Percentiles rank a stretch among this genome's conserved stretches.
phyloP scores from a whole-genome alignment of 2,329 filamentous ascomycete species.

The Alternaria sp. region DNA sequence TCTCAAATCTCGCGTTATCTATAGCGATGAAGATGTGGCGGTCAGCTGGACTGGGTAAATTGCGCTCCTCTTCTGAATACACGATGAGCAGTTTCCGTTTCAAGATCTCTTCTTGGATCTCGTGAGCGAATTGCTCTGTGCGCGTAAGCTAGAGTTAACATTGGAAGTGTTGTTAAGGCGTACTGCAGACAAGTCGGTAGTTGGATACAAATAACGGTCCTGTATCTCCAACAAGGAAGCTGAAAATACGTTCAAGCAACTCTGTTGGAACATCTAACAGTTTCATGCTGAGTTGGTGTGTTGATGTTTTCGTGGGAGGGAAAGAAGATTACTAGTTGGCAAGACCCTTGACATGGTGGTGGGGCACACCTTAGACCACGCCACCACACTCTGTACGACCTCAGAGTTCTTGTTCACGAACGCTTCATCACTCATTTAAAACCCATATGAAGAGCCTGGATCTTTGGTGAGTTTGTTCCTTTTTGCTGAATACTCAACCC shows the following conservation, averaged over 20 bases:
- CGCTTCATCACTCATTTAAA: not conserved
- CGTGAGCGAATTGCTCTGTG: constrained; percentile 7
- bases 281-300: not conserved
- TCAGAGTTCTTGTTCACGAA: not conserved
- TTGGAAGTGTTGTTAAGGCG: not conserved
- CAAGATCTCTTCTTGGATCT: constrained; percentile 13
- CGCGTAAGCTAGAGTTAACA: not conserved
- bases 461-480: not conserved
- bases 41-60: not conserved
- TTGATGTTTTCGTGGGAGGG: not conserved
- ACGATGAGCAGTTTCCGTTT: constrained; percentile 1
- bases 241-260: not conserved
- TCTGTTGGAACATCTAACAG: constrained; percentile 3
- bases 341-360: not conserved
- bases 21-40: not conserved
- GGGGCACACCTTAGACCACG: not conserved
- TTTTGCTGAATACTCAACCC: not conserved
- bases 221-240: not conserved
- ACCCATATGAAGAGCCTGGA: no score
- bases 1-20: constrained; percentile 9
- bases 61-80: not conserved
- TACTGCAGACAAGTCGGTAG: constrained; percentile 13
- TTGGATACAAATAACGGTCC: constrained; percentile 4
- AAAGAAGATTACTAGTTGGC: not conserved
- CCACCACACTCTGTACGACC: not conserved